A percentile compares a stretch with the other conserved stretches of the same genome.
Conservation (phyloP, 768 basidiomycete species). For the Tulasnella sp. region DNA sequence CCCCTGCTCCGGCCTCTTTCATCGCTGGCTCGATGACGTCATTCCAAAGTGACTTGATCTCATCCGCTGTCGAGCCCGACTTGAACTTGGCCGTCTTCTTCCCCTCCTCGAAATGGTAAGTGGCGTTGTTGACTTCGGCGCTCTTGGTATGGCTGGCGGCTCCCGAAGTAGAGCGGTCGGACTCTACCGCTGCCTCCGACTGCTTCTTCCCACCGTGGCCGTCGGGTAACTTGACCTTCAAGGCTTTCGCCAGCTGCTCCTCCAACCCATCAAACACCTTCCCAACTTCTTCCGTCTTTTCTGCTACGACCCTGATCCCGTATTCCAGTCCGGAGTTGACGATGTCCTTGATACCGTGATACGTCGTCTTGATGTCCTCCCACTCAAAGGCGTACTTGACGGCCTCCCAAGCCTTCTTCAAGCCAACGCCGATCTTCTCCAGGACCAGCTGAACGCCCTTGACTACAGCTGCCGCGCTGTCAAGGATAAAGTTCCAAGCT, state of each 20-base stretch:
- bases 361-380: slow-evolving; percentile 6
- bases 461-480: neutral
- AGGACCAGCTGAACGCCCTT: neutral
- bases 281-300: neutral
- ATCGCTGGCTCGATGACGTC: neutral
- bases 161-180: neutral
- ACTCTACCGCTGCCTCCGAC: neutral
- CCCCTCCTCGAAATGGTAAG: slow-evolving; percentile 11
- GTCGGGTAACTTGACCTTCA: neutral
- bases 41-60: neutral
- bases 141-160: neutral
- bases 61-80: neutral
- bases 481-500: neutral
- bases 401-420: neutral
- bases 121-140: slow-evolving; percentile 3
- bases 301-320: neutral
- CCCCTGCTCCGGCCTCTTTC: neutral
- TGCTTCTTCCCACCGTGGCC: neutral
- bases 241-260: neutral
- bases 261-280: neutral
- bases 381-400: slow-evolving; percentile 14
- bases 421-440: neutral
- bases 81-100: neutral
- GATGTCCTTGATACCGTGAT: neutral
- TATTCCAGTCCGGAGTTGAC: slow-evolving; percentile 2